phyloP scores from a whole-genome alignment of 257 asterid genomes.

The Gentiana straminea region DNA sequence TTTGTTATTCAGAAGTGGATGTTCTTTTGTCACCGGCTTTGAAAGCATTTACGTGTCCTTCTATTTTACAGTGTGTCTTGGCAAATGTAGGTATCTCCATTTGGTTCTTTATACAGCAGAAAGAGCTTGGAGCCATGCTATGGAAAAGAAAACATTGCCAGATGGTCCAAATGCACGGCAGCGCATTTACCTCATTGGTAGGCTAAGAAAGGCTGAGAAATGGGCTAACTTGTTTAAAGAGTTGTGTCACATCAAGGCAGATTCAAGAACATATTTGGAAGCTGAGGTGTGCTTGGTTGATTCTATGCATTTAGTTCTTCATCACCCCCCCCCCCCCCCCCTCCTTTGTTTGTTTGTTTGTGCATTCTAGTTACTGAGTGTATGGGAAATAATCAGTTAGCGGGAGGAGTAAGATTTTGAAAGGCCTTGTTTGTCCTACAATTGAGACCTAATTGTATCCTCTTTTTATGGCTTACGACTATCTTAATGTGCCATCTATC shows the following conservation, averaged over 20 bases:
- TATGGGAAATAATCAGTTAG: neutral
- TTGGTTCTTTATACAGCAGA: slow-evolving; percentile 76
- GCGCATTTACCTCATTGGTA: slow-evolving; percentile 81
- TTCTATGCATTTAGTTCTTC: neutral
- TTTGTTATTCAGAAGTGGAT: neutral
- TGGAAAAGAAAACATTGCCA: slow-evolving; percentile 94
- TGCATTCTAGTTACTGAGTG: neutral
- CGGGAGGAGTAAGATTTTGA: too few species aligned
- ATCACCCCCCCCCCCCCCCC: neutral
- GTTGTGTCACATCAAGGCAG: slow-evolving; percentile 77
- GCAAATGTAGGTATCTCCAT: slow-evolving; percentile 69
- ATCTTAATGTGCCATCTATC: too few species aligned
- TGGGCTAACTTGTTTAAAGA: slow-evolving; percentile 87
- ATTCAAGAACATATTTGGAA: slow-evolving; percentile 89
- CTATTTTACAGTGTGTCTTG: slow-evolving; percentile 1
- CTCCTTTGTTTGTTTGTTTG: neutral
- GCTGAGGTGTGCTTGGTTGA: slow-evolving; percentile 57
- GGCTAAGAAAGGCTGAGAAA: slow-evolving; percentile 89
- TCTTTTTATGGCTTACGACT: too few species aligned
- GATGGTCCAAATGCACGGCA: slow-evolving; percentile 97
- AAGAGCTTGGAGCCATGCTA: slow-evolving; percentile 99
- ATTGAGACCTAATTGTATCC: too few species aligned
- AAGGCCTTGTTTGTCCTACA: too few species aligned
- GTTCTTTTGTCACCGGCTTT: neutral
- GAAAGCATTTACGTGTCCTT: neutral